Percentiles rank a stretch among this genome's conserved stretches.
Evolutionary conservation across 75 land plant species (phyloP).

Genomic region (Pinus tabuliformis): DNA sequence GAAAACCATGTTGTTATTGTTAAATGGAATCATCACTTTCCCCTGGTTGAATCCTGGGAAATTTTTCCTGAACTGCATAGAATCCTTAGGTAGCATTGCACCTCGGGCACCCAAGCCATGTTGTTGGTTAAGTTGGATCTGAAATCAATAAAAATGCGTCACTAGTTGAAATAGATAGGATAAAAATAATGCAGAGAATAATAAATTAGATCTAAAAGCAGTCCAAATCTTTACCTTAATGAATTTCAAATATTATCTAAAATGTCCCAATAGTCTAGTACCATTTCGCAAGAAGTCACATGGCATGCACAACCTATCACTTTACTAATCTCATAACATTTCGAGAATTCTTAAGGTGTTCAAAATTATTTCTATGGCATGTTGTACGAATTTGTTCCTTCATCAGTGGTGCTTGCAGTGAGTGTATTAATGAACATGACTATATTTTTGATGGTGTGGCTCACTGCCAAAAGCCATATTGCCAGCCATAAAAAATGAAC

Average conservation of each 20-base stretch:
- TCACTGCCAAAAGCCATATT: too few species aligned
- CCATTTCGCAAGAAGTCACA: too few species aligned
- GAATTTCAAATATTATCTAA: not conserved
- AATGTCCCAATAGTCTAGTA: not conserved
- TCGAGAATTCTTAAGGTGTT: too few species aligned
- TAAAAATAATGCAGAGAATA: not conserved
- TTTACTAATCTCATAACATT: too few species aligned
- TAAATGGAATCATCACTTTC: slow-evolving; percentile 10
- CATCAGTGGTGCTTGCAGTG: too few species aligned
- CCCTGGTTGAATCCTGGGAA: slow-evolving; percentile 7
- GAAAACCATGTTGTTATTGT: slow-evolving; percentile 18
- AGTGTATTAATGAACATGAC: too few species aligned
- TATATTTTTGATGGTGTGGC: too few species aligned
- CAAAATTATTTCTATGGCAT: not conserved
- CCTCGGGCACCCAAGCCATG: not conserved
- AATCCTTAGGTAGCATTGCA: slow-evolving; percentile 1
- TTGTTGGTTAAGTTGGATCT: slow-evolving; percentile 12
- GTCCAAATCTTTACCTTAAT: not conserved
- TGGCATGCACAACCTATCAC: too few species aligned
- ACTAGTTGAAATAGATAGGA: not conserved
- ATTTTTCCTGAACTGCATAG: not conserved
- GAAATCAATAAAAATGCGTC: not conserved
- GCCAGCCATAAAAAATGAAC: too few species aligned
- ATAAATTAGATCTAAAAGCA: not conserved
- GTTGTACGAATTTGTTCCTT: too few species aligned